Base-by-base conservation (phyloP, 2,329 filamentous ascomycete species). In the Exserohilum turcica region DNA sequence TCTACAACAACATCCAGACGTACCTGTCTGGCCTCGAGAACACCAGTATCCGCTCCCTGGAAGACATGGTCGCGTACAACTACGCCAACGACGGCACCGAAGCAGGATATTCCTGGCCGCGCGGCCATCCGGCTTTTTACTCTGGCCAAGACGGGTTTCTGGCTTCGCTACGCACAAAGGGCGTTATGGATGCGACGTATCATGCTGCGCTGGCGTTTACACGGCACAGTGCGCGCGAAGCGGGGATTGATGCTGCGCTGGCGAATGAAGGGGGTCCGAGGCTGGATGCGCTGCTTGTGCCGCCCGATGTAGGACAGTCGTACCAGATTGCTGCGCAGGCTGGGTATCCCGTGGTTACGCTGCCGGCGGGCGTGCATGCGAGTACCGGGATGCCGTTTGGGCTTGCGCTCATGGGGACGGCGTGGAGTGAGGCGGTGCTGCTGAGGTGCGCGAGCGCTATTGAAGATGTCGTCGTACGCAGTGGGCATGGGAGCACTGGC, bases 241-340 rank as follows among this genome's bases (percentile, higher is more conserved):
- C 84, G 6, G 89, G 88, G 5, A 91, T 92, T 52, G 84, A 92
- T 63, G 83, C 84, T 9, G 89, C 88, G 2, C 77, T 92, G 6
- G 62, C 62, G 2, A 68, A 73, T 59, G 71, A 78, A 18, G 76
- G 75, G 3, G 67, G 71, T 2, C 59, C 73, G 21, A 24, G 21
- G 16, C 76, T 91, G 1, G 80, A 85, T 50, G 88, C 82, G 1
- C 77, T 92, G 2, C 77, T 92, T 1, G 86, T 90, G 0, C 88
- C 88, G 5, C 79, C 87, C 0, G 84, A 88, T 64, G 85, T 88
- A 3, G 88, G 82, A 0, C 86, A 89, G 69, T 83, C 83, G 3
- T 85, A 85, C 57, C 85, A 90, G 72, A 83, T 90, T 54, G 86
- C 87, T 0, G 89, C 89, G 0, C 87, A 91, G 73, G 89, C 89